A percentile compares a stretch with the other conserved stretches of the same genome.
Evolutionary conservation across 164 flowering plant species (phyloP).

Genomic region (Liquidambar formosana): DNA sequence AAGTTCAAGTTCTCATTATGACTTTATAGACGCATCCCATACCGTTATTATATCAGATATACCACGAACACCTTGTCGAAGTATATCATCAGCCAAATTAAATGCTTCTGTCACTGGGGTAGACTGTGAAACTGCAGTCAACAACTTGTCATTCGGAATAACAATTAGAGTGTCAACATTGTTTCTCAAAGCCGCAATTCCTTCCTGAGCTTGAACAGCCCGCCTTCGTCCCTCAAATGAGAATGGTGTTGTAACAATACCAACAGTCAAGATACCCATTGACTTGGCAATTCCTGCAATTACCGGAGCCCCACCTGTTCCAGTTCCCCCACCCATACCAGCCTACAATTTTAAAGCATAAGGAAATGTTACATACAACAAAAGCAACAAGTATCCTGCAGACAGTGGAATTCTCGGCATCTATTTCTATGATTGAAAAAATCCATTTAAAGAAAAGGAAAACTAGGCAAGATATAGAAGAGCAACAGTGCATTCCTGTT

Average conservation of each 20-base stretch:
- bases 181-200: slow-evolving; percentile 89
- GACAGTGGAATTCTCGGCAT: no score
- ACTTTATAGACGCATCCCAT: slow-evolving; percentile 14
- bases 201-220: slow-evolving; percentile 95
- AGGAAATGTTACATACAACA: no score
- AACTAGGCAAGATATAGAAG: no score
- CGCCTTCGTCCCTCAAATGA: slow-evolving; percentile 92
- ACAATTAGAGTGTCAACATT: slow-evolving; percentile 92
- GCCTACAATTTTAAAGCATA: slow-evolving; percentile 50
- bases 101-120: slow-evolving; percentile 97
- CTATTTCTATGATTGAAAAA: no score
- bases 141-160: slow-evolving; percentile 92
- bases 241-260: slow-evolving; percentile 93
- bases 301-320: slow-evolving; percentile 92
- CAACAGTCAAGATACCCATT: slow-evolving; percentile 94
- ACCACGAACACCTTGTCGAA: slow-evolving; percentile 96
- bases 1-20: neutral
- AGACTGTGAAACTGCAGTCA: slow-evolving; percentile 86
- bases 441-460: no score
- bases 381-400: no score
- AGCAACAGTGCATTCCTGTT: no score
- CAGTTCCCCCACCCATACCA: slow-evolving; percentile 99
- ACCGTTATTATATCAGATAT: slow-evolving; percentile 97
- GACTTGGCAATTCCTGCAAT: slow-evolving; percentile 90
- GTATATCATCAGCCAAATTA: slow-evolving; percentile 92